Percentiles rank a stretch among this genome's conserved stretches.
Conservation (phyloP, 768 basidiomycete genomes). For the Bullera alba region DNA sequence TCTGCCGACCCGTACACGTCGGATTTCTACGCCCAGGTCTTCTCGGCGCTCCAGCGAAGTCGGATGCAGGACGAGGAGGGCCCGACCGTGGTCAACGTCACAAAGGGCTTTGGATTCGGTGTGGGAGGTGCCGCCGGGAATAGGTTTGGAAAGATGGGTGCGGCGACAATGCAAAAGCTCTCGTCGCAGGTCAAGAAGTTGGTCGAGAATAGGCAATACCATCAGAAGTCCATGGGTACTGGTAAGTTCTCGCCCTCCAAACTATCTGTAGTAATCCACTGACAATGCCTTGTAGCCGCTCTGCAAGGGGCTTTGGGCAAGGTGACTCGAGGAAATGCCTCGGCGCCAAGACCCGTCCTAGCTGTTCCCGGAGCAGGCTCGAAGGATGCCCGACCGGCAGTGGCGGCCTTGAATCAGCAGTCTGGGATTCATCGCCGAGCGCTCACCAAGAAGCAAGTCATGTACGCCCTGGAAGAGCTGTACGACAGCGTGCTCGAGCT, state of each 20-base stretch:
- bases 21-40: constrained; percentile 97
- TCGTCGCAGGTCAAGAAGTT: constrained; percentile 81
- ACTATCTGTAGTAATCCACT: not conserved
- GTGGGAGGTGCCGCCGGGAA: constrained; percentile 53
- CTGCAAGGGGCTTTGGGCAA: constrained; percentile 90
- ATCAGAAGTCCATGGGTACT: constrained; percentile 22
- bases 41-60: constrained; percentile 73
- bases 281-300: constrained; percentile 23
- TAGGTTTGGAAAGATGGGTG: constrained; percentile 34
- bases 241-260: constrained; percentile 8
- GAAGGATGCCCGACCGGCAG: constrained; percentile 39
- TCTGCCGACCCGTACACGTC: constrained; percentile 96
- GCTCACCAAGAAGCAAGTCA: constrained; percentile 69
- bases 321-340: constrained; percentile 87
- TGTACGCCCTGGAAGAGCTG: constrained; percentile 70
- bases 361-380: constrained; percentile 61
- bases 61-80: constrained; percentile 54
- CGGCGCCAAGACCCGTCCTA: constrained; percentile 90
- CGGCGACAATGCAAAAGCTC: constrained; percentile 47
- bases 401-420: constrained; percentile 35
- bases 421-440: constrained; percentile 33
- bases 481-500: constrained; percentile 77
- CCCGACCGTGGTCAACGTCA: constrained; percentile 68
- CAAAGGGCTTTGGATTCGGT: constrained; percentile 69
- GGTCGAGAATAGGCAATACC: constrained; percentile 65